phyloP scores from a whole-genome alignment of 2,329 filamentous ascomycete species.

The Didymella arachidicola region DNA sequence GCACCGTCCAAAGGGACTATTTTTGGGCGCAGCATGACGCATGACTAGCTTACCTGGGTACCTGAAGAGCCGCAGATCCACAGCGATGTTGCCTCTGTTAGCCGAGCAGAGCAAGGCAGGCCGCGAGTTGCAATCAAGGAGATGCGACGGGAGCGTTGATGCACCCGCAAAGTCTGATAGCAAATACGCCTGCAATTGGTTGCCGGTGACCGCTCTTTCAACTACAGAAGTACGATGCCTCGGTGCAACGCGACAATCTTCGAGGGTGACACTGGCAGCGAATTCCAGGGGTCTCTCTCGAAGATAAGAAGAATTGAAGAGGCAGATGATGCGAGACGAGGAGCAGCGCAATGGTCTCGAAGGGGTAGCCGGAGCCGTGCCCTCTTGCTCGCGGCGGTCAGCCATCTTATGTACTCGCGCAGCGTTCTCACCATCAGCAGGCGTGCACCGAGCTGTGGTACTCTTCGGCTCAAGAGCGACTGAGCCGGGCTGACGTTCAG shows the following conservation, averaged over 20 bases:
- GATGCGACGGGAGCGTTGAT: background rate
- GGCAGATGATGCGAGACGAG: constrained; percentile 1
- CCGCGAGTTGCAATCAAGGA: constrained; percentile 1
- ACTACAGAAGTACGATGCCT: constrained; percentile 10
- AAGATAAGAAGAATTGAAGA: constrained; percentile 5
- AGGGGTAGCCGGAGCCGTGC: constrained; percentile 13
- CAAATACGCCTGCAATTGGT: constrained; percentile 40
- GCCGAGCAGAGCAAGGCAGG: constrained; percentile 6
- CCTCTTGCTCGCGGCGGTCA: constrained; percentile 5
- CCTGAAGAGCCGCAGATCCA: constrained; percentile 26
- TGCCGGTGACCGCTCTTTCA: constrained; percentile 41
- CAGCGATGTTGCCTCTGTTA: constrained; percentile 6
- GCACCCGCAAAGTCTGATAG: constrained; percentile 32
- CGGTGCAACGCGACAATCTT: constrained; percentile 33
- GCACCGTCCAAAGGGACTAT: constrained; percentile 11
- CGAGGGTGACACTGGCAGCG: constrained; percentile 15
- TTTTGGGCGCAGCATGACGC: constrained; percentile 31
- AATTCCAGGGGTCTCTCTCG: constrained; percentile 9
- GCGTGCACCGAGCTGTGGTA: constrained; percentile 6
- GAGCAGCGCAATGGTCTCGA: background rate
- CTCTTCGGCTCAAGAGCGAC: constrained; percentile 5
- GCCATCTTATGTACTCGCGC: constrained; percentile 5
- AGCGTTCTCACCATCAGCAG: constrained; percentile 2
- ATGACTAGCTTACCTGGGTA: constrained; percentile 23
- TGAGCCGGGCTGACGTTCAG: constrained; percentile 4